Evolutionary conservation across 1,284 basidiomycete genomes (phyloP), one percentile per base, ranked within the genome.

Genomic region (Golubevia sp.): DNA sequence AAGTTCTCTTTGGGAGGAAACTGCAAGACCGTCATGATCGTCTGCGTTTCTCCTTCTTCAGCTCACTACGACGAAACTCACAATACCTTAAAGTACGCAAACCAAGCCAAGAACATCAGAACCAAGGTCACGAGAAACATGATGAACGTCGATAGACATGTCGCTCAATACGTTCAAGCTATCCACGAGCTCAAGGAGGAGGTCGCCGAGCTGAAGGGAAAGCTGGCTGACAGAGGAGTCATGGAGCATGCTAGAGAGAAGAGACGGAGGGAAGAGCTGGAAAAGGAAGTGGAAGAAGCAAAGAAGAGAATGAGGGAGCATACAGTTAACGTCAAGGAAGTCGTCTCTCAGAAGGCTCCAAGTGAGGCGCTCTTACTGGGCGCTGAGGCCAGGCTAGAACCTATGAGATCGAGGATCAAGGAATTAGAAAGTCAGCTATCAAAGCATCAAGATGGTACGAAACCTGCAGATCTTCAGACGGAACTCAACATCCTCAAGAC

Each of bases 121-220:
- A 83, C 80, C 56, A 83, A 83, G 60, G 77, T 83, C 58, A 74
- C 73, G 51, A 67, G 76, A 55, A 83, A 83, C 68, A 67, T 79
- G 66, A 70, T 83, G 70, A 81, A 83, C 58, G 76, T 83, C 56
- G 80, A 83, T 48, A 66, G 80, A 4, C 80, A 83, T 61, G 80
- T 83, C 0, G 79, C 75, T 0, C 79, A 84, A 64, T 84, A 85
- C 66, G 92, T 97, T 34, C 91, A 94, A 84, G 92, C 93, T 59
- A 97, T 98, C 77, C 93, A 92, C 82, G 86, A 92, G 62, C 89
- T 94, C 68, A 93, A 93, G 76, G 84, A 87, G 53, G 91, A 94
- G 84, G 90, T 94, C 61, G 88, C 89, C 25, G 92, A 95, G 73
- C 89, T 98, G 69, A 94, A 96, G 83, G 89, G 88, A 38, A 92